Conservation (phyloP, 768 basidiomycete species). For the Boletus barrowsii region DNA sequence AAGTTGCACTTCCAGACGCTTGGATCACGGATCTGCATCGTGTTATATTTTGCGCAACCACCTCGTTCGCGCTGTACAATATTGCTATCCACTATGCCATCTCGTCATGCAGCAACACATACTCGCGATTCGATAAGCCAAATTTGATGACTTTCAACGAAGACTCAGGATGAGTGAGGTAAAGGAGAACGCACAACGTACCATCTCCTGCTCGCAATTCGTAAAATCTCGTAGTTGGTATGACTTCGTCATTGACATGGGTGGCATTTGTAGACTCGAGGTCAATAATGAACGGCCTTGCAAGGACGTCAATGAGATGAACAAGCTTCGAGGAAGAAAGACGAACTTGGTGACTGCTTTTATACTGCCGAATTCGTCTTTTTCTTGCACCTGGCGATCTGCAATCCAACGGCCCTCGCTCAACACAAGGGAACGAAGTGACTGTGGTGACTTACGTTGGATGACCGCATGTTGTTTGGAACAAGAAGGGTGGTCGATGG, state of each 20-base stretch:
- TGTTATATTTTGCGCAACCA: background rate
- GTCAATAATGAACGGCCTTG: conserved; percentile 94
- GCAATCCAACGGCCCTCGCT: conserved; percentile 4
- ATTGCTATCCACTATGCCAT: conserved; percentile 36
- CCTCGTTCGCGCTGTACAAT: background rate
- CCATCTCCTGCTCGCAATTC: conserved; percentile 80
- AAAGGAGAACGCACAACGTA: conserved; percentile 34
- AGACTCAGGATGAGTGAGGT: conserved; percentile 7
- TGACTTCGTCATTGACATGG: conserved; percentile 79
- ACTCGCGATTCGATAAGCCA: conserved; percentile 76
- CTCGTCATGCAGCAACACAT: conserved; percentile 83
- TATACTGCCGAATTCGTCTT: conserved; percentile 79
- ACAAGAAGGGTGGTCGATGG: conserved; percentile 93
- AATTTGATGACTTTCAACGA: conserved; percentile 72
- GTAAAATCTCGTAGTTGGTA: conserved; percentile 85
- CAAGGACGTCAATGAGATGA: conserved; percentile 3
- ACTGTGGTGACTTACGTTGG: conserved; percentile 58
- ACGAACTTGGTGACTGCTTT: conserved; percentile 85
- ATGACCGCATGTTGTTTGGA: conserved; percentile 98
- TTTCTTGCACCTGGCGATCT: conserved; percentile 84
- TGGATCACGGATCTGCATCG: background rate
- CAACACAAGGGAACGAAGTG: background rate
- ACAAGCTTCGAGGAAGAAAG: background rate
- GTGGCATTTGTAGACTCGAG: conserved; percentile 98
- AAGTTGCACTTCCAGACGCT: background rate